Conservation (phyloP, 2,329 filamentous ascomycete species). For the Fusarium staphyleae region DNA sequence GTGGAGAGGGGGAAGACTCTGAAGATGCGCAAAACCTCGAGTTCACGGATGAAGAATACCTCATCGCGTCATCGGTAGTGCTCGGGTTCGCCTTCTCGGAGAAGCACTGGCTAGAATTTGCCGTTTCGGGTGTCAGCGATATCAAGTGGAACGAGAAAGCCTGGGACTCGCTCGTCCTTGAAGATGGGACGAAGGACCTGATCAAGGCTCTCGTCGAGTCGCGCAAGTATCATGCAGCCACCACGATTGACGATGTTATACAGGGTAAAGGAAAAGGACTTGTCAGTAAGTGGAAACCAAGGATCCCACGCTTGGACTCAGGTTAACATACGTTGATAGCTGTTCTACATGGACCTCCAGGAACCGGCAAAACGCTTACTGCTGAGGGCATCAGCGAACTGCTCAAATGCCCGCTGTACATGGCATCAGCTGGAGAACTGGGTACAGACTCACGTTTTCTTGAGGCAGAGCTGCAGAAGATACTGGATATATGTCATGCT, state of each 20-base stretch:
- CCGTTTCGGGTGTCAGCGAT: slow-evolving; percentile 77
- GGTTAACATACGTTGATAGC: slow-evolving; percentile 45
- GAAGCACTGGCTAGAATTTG: slow-evolving; percentile 90
- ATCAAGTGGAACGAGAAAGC: slow-evolving; percentile 86
- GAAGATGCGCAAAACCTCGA: slow-evolving; percentile 41
- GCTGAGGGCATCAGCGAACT: slow-evolving; percentile 87
- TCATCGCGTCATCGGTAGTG: slow-evolving; percentile 84
- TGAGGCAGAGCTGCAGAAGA: slow-evolving; percentile 80
- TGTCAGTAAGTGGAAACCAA: slow-evolving; percentile 58
- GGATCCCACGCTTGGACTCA: not conserved
- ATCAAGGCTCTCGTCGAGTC: slow-evolving; percentile 81
- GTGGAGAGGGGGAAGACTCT: slow-evolving; percentile 16
- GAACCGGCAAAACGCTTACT: slow-evolving; percentile 88
- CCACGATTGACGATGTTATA: slow-evolving; percentile 84
- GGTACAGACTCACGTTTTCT: slow-evolving; percentile 78
- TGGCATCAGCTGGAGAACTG: slow-evolving; percentile 82
- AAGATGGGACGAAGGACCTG: slow-evolving; percentile 66
- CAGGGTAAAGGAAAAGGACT: slow-evolving; percentile 87
- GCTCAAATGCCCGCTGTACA: slow-evolving; percentile 81
- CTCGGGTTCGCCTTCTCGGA: slow-evolving; percentile 87
- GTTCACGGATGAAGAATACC: slow-evolving; percentile 83
- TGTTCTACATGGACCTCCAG: slow-evolving; percentile 84
- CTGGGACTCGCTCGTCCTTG: slow-evolving; percentile 81
- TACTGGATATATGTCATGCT: slow-evolving; percentile 83
- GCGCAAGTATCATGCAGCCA: slow-evolving; percentile 81